Evolutionary conservation across 495 filamentous ascomycete genomes (phyloP), one percentile per base, ranked within the genome.

Genomic region (Cercophora newfieldiana): DNA sequence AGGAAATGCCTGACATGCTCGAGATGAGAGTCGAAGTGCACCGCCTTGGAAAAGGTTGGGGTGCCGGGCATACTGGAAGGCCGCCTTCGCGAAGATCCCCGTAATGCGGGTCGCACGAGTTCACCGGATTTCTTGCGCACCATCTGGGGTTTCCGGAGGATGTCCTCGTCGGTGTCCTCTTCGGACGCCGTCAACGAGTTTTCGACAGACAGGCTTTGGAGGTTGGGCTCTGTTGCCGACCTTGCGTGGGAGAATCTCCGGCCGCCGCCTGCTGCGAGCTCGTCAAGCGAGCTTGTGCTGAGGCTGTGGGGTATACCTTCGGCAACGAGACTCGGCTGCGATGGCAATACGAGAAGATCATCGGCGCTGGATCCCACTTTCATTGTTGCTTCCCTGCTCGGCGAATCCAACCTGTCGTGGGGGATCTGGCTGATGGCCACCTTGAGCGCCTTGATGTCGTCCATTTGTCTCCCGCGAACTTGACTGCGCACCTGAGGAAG

Each of bases 111-210:
- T 68, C 94, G 89, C 59, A 99, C 95, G 58, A 98, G 85, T 77
- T 99, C 95, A 25, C 95, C 95, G 47, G 95, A 98, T 83, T 99
- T 99, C 83, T 99, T 99, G 63, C 95, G 88, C 59, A 99, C 88
- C 88, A 98, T 92, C 22, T 87, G 87, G 22, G 93, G 93, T 78
- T 91, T 94, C 48, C 77, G 78, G 67, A 67, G 81, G 61, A 89
- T 86, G 26, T 88, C 89, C 51, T 90, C 89, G 48, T 84, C 82
- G 0, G 81, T 79, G 0, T 87, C 88, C 37, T 89, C 86, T 24
- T 90, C 88, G 0, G 89, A 91, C 48, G 77, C 81, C 8, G 81
- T 85, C 51, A 85, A 61, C 3, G 85, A 80, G 31, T 82, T 85
- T 63, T 88, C 85, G 25, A 83, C 73, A 2, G 83, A 82, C 64